Evolutionary conservation across 192 early-diverging fungal genomes (phyloP).

Genomic region (Coemansia sp.): DNA sequence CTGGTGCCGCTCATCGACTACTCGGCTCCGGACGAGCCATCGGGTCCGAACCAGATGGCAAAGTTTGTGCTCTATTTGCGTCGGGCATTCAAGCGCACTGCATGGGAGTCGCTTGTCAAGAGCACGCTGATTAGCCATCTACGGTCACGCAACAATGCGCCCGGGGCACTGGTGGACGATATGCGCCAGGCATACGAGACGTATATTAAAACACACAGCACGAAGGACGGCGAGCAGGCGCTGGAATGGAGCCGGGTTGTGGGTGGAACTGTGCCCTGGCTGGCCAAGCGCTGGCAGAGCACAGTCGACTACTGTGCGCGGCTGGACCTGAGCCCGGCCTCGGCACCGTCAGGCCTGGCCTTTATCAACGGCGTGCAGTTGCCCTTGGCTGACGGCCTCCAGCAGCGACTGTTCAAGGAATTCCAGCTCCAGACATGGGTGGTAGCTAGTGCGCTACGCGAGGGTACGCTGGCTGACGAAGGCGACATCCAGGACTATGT

Average conservation of each 20-base stretch:
- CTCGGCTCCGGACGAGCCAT: slow-evolving; percentile 9
- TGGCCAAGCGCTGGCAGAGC: slow-evolving; percentile 28
- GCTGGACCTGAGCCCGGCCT: slow-evolving; percentile 24
- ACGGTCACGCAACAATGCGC: not conserved
- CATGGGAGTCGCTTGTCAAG: slow-evolving; percentile 23
- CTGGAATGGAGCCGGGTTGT: slow-evolving; percentile 29
- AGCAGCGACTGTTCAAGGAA: slow-evolving; percentile 46
- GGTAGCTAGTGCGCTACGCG: slow-evolving; percentile 49
- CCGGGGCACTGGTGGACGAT: slow-evolving; percentile 7
- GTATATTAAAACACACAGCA: slow-evolving; percentile 16
- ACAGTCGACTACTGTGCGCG: slow-evolving; percentile 29
- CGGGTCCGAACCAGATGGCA: slow-evolving; percentile 23
- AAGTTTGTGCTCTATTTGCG: slow-evolving; percentile 33
- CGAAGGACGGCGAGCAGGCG: slow-evolving; percentile 17
- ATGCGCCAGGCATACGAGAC: slow-evolving; percentile 18
- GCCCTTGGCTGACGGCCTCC: slow-evolving; percentile 57
- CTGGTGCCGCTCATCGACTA: slow-evolving; percentile 61
- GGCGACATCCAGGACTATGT: slow-evolving; percentile 67
- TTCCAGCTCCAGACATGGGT: slow-evolving; percentile 53
- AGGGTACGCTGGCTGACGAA: slow-evolving; percentile 48
- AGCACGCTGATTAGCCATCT: slow-evolving; percentile 17
- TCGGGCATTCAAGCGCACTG: slow-evolving; percentile 25
- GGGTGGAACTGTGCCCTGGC: slow-evolving; percentile 1
- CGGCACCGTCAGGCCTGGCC: slow-evolving; percentile 43
- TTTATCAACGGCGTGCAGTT: slow-evolving; percentile 81